phyloP scores from a whole-genome alignment of 2,329 filamentous ascomycete species.

The Hymenoscyphus fructigenus region DNA sequence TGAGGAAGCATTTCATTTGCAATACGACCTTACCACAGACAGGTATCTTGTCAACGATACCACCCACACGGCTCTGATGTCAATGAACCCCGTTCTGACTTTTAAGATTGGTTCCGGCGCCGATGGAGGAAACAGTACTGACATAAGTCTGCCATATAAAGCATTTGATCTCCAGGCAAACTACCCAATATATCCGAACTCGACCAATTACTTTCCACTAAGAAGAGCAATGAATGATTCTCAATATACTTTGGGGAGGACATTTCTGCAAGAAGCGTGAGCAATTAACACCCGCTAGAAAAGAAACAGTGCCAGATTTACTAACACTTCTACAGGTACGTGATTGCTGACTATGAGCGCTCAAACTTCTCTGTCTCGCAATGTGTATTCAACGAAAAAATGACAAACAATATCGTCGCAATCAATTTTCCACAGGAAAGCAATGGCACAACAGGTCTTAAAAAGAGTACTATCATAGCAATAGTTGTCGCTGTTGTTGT shows the following conservation, averaged over 20 bases:
- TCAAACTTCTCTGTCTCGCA: conserved; percentile 4
- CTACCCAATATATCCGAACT: conserved; percentile 9
- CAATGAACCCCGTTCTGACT: conserved; percentile 7
- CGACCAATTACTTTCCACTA: conserved; percentile 12
- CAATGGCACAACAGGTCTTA: background rate
- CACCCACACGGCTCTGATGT: background rate
- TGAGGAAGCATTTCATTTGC: conserved; percentile 33
- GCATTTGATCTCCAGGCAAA: conserved; percentile 10
- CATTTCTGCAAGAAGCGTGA: conserved; percentile 11
- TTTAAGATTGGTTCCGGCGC: conserved; percentile 8
- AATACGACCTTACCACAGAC: conserved; percentile 5
- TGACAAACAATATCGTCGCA: background rate
- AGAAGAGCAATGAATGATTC: conserved; percentile 7
- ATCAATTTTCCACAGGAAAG: background rate
- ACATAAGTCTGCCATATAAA: conserved; percentile 10
- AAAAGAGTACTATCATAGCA: background rate
- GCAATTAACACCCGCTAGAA: background rate
- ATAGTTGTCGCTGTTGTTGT: background rate
- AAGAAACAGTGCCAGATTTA: background rate
- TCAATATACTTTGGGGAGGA: conserved; percentile 10
- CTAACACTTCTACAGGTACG: background rate
- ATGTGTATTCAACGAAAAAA: background rate
- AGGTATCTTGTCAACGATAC: conserved; percentile 11
- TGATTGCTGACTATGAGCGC: conserved; percentile 4
- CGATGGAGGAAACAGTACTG: background rate